These are phyloP conservation scores for Colletotrichum neosansevieriae DNA, from an alignment of 2,329 filamentous ascomycete species.

Conservation along the genomic window DNA sequence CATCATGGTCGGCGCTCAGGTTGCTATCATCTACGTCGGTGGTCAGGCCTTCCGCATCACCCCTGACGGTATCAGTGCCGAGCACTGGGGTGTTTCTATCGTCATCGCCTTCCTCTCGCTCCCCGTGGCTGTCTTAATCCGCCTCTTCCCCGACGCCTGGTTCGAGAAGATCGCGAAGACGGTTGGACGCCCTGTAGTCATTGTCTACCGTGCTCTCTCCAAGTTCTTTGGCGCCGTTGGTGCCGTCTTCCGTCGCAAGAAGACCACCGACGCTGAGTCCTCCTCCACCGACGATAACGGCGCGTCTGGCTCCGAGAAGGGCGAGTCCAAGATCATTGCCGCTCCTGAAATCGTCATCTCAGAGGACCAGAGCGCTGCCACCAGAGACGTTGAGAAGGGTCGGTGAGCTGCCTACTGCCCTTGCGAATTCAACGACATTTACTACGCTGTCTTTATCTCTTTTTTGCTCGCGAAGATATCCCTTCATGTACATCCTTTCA, in stretches of 20 bases:
- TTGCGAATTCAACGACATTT: not conserved
- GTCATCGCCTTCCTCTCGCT: constrained; percentile 61
- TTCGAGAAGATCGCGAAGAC: constrained; percentile 99
- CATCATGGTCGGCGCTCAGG: constrained; percentile 69
- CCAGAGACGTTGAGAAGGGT: constrained; percentile 31
- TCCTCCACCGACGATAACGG: constrained; percentile 18
- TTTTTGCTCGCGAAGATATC: not conserved
- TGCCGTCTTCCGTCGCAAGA: constrained; percentile 32
- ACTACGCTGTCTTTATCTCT: not conserved
- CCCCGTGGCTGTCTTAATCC: constrained; percentile 62
- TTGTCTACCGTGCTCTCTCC: constrained; percentile 70
- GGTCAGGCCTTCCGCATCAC: constrained; percentile 64
- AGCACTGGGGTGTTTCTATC: constrained; percentile 68
- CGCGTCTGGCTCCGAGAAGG: constrained; percentile 10
- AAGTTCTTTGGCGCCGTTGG: constrained; percentile 42
- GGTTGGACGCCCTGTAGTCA: constrained; percentile 96
- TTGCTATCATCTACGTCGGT: constrained; percentile 69
- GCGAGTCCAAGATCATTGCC: constrained; percentile 14
- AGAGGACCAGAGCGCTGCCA: constrained; percentile 2
- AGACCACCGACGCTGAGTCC: constrained; percentile 1
- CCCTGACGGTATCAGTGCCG: constrained; percentile 54
- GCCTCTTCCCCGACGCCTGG: constrained; percentile 62
- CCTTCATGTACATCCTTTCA: constrained; percentile 8
- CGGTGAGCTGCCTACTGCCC: not conserved
- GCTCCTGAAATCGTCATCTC: constrained; percentile 35